A percentile compares a stretch with the other conserved stretches of the same genome.
Conservation (phyloP, 1,284 basidiomycete genomes). For the Ceratobasidium sp. region DNA sequence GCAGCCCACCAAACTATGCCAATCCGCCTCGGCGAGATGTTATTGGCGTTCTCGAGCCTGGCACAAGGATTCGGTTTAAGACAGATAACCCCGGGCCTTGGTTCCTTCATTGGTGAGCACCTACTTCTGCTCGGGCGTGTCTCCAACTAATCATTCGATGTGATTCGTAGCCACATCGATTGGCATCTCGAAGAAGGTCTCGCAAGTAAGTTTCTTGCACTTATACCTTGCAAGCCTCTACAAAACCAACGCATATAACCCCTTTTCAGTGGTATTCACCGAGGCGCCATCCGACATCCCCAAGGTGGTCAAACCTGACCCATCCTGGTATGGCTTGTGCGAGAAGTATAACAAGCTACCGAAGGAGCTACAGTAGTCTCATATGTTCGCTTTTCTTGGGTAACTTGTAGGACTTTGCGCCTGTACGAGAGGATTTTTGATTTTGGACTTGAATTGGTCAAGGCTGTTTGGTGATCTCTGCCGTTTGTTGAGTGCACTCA, state of each 20-base stretch:
- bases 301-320: slow-evolving; percentile 17
- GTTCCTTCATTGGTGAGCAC: slow-evolving; percentile 62
- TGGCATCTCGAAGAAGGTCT: slow-evolving; percentile 61
- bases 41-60: slow-evolving; percentile 52
- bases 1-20: slow-evolving; percentile 57
- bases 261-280: slow-evolving; percentile 32
- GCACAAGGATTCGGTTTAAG: slow-evolving; percentile 56
- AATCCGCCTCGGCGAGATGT: slow-evolving; percentile 61
- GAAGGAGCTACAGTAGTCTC: slow-evolving; percentile 5
- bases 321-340: slow-evolving; percentile 25
- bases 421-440: slow-evolving; percentile 12
- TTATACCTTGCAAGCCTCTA: neutral
- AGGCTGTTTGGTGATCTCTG: neutral
- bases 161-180: slow-evolving; percentile 61
- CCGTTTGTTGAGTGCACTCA: neutral
- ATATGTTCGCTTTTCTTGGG: neutral
- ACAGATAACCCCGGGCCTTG: slow-evolving; percentile 61
- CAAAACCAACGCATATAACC: slow-evolving; percentile 25
- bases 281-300: slow-evolving; percentile 31
- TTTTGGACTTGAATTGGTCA: slow-evolving; percentile 9
- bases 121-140: neutral
- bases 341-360: slow-evolving; percentile 30
- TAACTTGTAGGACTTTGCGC: neutral
- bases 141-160: neutral
- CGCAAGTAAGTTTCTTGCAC: slow-evolving; percentile 53